phyloP scores from a whole-genome alignment of 23 red algal species.

The Gracilaria vermiculophylla region DNA sequence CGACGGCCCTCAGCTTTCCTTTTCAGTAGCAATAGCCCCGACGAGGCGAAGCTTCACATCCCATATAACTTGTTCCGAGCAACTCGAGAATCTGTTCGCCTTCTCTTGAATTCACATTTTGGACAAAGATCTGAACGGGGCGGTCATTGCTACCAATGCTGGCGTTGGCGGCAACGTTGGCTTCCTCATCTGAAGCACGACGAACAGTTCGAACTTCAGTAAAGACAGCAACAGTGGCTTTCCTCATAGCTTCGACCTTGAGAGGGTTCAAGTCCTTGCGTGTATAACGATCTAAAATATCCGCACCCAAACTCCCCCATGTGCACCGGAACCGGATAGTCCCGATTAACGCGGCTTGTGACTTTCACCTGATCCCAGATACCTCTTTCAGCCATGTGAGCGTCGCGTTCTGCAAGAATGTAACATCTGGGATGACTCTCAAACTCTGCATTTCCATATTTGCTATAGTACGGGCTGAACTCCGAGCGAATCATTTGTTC shows the following conservation, averaged over 20 bases:
- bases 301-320: constrained; percentile 28
- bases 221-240: constrained; percentile 3
- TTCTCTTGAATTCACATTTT: neutral
- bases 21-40: constrained; percentile 10
- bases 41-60: neutral
- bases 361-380: constrained; percentile 30
- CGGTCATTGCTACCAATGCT: constrained; percentile 11
- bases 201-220: constrained; percentile 19
- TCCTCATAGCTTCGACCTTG: neutral
- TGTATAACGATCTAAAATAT: constrained; percentile 16
- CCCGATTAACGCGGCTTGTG: neutral
- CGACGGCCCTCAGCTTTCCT: neutral
- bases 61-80: neutral
- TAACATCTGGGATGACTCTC: constrained; percentile 2
- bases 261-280: neutral
- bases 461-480: constrained; percentile 17
- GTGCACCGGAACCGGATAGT: constrained; percentile 12
- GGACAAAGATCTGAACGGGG: neutral
- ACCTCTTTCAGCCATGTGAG: constrained; percentile 22
- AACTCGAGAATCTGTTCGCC: constrained; percentile 17
- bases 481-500: constrained; percentile 38
- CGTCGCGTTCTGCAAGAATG: constrained; percentile 17
- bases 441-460: constrained; percentile 41
- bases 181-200: neutral
- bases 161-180: neutral